These are phyloP conservation scores for Fusarium anthophilum DNA, from an alignment of 2,329 filamentous ascomycete genomes.

Conservation along the genomic window DNA sequence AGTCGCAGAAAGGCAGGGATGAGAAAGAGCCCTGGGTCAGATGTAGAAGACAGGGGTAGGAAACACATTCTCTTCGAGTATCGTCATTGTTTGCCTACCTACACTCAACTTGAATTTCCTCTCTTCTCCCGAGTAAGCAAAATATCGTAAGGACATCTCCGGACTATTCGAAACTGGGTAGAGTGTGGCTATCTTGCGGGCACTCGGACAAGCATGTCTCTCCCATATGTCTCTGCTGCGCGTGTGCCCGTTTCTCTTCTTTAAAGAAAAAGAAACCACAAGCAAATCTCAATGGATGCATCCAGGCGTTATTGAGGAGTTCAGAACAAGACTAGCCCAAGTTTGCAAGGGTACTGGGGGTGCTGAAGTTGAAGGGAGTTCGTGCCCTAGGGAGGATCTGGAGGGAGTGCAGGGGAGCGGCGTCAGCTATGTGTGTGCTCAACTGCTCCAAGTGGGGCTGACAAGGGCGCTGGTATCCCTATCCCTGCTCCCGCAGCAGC, in stretches of 20 bases:
- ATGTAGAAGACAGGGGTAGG: background rate
- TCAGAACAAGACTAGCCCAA: constrained; percentile 1
- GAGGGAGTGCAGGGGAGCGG: constrained; percentile 12
- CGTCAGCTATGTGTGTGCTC: constrained; percentile 21
- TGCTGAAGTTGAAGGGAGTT: constrained; percentile 25
- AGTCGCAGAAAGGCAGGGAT: constrained; percentile 4
- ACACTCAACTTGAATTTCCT: background rate
- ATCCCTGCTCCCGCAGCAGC: constrained; percentile 42
- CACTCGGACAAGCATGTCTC: background rate
- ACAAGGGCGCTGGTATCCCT: constrained; percentile 32
- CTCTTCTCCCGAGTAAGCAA: background rate
- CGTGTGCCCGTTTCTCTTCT: constrained; percentile 8
- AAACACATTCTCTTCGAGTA: background rate
- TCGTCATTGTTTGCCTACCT: background rate
- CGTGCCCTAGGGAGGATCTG: constrained; percentile 7
- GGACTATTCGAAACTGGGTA: background rate
- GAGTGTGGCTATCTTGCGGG: constrained; percentile 4
- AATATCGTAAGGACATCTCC: background rate
- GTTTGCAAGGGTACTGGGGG: constrained; percentile 2
- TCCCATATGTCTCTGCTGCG: constrained; percentile 4
- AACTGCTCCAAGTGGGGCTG: constrained; percentile 20
- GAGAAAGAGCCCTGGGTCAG: background rate
- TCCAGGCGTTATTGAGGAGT: constrained; percentile 4
- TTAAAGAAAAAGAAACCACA: constrained; percentile 12
- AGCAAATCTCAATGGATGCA: constrained; percentile 2